Conservation (phyloP, 169 alveolate species). For the Eimeria mitis region DNA sequence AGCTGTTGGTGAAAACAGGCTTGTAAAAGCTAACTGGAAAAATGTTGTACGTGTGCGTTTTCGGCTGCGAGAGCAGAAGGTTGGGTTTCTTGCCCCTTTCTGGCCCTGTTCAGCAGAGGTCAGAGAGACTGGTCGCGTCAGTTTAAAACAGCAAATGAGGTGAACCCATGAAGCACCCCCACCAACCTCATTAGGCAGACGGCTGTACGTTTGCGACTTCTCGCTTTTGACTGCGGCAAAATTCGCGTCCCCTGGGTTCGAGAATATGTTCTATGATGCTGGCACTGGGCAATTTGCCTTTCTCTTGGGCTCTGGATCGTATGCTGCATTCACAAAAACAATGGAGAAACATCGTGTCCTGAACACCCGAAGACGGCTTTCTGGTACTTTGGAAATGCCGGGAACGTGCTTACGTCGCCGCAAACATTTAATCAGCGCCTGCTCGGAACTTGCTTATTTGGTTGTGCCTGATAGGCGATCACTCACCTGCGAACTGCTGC, state of each 20-base stretch:
- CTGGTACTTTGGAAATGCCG: not conserved
- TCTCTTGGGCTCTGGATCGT: constrained; percentile 43
- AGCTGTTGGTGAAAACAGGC: not conserved
- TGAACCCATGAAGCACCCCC: not conserved
- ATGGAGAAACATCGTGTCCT: not conserved
- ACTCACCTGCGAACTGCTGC: constrained; percentile 83
- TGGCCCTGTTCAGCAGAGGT: not conserved
- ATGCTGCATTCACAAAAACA: constrained; percentile 12
- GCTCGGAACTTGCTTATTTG: not conserved
- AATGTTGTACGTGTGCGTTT: not conserved
- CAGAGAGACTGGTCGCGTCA: not conserved
- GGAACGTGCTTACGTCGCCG: not conserved
- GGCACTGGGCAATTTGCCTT: not conserved
- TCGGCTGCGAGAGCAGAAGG: not conserved
- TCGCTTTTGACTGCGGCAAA: not conserved
- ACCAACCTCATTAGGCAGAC: not conserved
- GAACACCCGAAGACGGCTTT: not conserved
- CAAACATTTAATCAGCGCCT: not conserved
- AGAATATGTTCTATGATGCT: not conserved
- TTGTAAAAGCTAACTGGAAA: not conserved
- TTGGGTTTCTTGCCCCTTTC: not conserved
- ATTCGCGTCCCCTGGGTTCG: not conserved
- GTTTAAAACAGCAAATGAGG: not conserved
- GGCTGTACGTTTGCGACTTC: not conserved
- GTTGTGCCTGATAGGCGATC: not conserved